phyloP scores from a whole-genome alignment of 306 rosid genomes.

The Malus orientalis region DNA sequence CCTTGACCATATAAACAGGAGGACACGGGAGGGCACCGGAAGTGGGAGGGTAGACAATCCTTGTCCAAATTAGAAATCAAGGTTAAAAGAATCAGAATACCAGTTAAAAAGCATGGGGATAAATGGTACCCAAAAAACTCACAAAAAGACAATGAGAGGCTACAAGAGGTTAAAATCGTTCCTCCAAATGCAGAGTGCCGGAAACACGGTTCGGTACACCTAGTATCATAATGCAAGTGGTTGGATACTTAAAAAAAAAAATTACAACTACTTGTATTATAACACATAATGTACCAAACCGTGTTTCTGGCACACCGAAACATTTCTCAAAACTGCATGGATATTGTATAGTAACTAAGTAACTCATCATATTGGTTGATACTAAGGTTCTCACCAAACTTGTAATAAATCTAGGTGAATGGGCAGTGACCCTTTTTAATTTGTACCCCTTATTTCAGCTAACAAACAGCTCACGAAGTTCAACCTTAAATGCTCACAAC shows the following conservation, averaged over 20 bases:
- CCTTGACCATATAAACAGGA: too few species aligned
- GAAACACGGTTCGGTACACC: too few species aligned
- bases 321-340: too few species aligned
- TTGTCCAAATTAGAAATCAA: not conserved
- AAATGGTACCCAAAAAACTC: not conserved
- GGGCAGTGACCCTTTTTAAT: not conserved
- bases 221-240: too few species aligned
- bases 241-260: too few species aligned
- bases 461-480: not conserved
- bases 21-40: too few species aligned
- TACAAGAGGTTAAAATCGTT: not conserved
- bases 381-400: conserved; percentile 35
- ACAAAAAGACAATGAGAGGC: not conserved
- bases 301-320: too few species aligned
- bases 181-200: not conserved
- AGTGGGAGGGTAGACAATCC: too few species aligned
- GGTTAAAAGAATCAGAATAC: not conserved
- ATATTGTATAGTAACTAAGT: not conserved
- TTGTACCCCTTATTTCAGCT: not conserved
- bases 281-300: too few species aligned
- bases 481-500: not conserved
- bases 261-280: too few species aligned
- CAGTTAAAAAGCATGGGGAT: not conserved
- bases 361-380: not conserved
- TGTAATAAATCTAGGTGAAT: conserved; percentile 1